Evolutionary conservation across 768 basidiomycete species (phyloP), one percentile per base, ranked within the genome.

Genomic region (Mrakia hoshinonis): DNA sequence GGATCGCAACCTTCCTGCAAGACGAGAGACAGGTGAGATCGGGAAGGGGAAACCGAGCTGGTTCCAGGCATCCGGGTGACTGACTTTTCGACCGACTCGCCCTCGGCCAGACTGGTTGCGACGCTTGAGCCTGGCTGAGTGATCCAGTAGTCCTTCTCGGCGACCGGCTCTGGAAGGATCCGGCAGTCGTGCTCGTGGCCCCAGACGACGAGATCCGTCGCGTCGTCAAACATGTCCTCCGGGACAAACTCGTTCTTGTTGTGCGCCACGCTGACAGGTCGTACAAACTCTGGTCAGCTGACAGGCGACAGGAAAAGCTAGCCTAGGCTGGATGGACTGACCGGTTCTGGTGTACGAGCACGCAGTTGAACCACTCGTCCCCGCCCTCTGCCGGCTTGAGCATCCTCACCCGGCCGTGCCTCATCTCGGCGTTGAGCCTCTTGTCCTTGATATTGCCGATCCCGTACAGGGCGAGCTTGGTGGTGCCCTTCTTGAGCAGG

Each of bases 101-200:
- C 96, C 67, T 94, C 91, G 1, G 93, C 90, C 26, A 99, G 82
- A 39, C 90, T 92, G 0, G 96, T 99, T 0, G 96, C 96, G 3
- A 99, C 87, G 0, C 90, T 91, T 0, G 92, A 94, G 1, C 96
- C 96, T 4, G 96, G 96, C 79, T 99, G 96, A 2, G 88, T 85
- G 76, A 99, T 92, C 76, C 85, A 87, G 81, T 99, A 99, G 20
- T 84, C 85, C 79, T 95, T 94, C 15, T 91, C 92, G 4, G 91
- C 87, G 10, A 99, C 95, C 6, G 87, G 84, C 76, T 96, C 92
- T 0, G 96, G 95, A 2, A 86, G 82, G 67, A 95, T 90, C 38
- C 94, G 86, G 76, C 95, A 98, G 79, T 98, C 96, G 77, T 99
- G 96, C 79, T 99, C 96, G 78, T 99, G 96, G 9, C 96, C 96